Evolutionary conservation across 176 grass and related monocot genomes (phyloP).

Genomic region (Bothriochloa decipiens): DNA sequence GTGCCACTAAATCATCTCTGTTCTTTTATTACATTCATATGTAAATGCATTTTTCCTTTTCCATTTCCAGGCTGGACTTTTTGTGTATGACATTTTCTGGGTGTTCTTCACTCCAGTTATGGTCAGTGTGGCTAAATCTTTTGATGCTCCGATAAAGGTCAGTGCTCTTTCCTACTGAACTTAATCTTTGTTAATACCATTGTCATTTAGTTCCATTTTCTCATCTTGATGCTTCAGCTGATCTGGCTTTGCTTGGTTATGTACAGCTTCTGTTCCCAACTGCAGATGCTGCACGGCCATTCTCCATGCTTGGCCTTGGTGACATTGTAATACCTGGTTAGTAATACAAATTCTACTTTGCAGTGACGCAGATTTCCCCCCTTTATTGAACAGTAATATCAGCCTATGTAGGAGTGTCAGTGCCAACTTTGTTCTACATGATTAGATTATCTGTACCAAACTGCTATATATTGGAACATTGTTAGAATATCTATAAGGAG

Average conservation of each 20-base stretch:
- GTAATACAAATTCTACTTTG: neutral
- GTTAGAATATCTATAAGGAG: neutral
- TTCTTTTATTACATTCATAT: neutral
- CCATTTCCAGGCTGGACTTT: constrained; percentile 29
- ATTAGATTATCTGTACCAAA: neutral
- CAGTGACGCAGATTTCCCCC: neutral
- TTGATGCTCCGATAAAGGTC: constrained; percentile 84
- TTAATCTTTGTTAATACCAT: neutral
- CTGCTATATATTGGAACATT: neutral
- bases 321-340: constrained; percentile 96
- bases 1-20: neutral
- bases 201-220: constrained; percentile 4
- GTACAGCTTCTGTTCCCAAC: constrained; percentile 82
- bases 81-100: constrained; percentile 97
- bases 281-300: constrained; percentile 62
- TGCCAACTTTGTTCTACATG: neutral
- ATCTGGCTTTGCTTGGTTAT: constrained; percentile 14
- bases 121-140: constrained; percentile 93
- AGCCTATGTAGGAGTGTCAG: neutral
- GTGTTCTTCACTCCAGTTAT: constrained; percentile 97
- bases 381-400: neutral
- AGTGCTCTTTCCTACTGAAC: neutral
- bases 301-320: constrained; percentile 68
- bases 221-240: neutral
- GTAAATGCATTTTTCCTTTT: too few species aligned